Evolutionary conservation across 2,329 filamentous ascomycete genomes (phyloP), one percentile per base, ranked within the genome.

Genomic region (Basipetospora chlamydospora): DNA sequence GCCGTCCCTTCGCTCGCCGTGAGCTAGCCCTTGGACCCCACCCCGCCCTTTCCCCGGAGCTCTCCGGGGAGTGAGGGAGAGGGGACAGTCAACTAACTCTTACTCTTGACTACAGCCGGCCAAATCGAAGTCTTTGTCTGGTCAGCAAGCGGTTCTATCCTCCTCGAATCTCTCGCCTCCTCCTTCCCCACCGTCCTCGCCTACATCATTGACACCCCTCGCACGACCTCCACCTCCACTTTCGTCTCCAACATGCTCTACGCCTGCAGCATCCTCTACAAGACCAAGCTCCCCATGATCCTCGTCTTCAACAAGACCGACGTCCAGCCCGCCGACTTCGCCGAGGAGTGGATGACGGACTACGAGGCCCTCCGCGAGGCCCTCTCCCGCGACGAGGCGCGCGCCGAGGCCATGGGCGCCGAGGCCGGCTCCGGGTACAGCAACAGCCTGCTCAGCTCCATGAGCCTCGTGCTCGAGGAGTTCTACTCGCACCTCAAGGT

Each of bases 241-340:
- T 98, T 98, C 60, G 98, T 98, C 90, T 92, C 83, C 55, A 98
- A 98, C 61, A 98, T 98, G 90, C 77, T 98, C 29, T 98, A 98
- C 58, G 90, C 90, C 16, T 96, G 90, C 67, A 93, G 83, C 41
- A 98, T 98, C 44, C 72, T 98, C 12, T 98, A 98, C 72, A 96
- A 96, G 66, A 96, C 88, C 2, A 94, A 93, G 55, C 67, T 98
- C 1, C 90, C 90, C 17, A 98, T 98, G 90, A 92, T 98, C 37
- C 64, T 98, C 6, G 90, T 98, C 9, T 96, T 98, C 68, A 98
- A 98, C 67, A 98, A 98, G 64, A 95, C 87, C 0, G 90, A 98
- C 50, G 85, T 93, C 28, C 85, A 93, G 55, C 81, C 92, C 49
- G 84, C 86, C 0, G 71, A 73, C 18, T 94, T 94, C 50, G 90